Evolutionary conservation across 345 rosid genomes (phyloP), one percentile per base, ranked within the genome.

Genomic region (Nasturtium officinale): DNA sequence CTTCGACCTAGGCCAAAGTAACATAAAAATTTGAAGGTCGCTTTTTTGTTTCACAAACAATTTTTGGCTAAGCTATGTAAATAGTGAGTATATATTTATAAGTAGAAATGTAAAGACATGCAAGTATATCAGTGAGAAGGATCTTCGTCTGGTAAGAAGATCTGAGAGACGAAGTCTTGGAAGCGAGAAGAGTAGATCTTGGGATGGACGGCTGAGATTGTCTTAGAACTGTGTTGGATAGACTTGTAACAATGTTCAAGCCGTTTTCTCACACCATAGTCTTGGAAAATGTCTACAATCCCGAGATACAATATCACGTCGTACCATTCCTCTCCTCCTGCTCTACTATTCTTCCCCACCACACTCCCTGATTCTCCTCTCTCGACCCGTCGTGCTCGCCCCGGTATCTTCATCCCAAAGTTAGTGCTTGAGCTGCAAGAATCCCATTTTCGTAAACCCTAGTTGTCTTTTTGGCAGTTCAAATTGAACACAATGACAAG

Each of bases 171-270:
- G 5, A 80, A 87, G 10, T 83, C 82, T 63, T 80, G 85, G 38
- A 84, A 84, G 2, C 87, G 84, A 65, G 85, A 70, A 57, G 89
- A 81, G 77, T 81, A 87, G 21, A 59, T 61, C 64, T 71, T 80
- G 2, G 89, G 89, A 63, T 86, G 82, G 26, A 83, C 82, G 1
- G 92, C 89, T 17, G 90, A 81, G 33, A 89, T 86, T 26, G 80
- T 78, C 76, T 76, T 81, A 3, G 87, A 71, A 57, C 76, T 82
- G 20, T 73, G 81, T 51, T 83, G 87, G 37, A 83, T 52, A 33
- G 87, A 79, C 73, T 87, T 87, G 85, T 77, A 81, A 59, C 78
- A 72, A 56, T 82, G 91, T 78, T 84, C 85, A 45, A 87, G 6
- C 9, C 84, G 79, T 81, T 89, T 87, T 6, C 30, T 45, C 66